Percentiles rank a stretch among this genome's conserved stretches.
These are phyloP conservation scores for Capsicum baccatum DNA, from an alignment of 257 asterid species.

Conservation along the genomic window DNA sequence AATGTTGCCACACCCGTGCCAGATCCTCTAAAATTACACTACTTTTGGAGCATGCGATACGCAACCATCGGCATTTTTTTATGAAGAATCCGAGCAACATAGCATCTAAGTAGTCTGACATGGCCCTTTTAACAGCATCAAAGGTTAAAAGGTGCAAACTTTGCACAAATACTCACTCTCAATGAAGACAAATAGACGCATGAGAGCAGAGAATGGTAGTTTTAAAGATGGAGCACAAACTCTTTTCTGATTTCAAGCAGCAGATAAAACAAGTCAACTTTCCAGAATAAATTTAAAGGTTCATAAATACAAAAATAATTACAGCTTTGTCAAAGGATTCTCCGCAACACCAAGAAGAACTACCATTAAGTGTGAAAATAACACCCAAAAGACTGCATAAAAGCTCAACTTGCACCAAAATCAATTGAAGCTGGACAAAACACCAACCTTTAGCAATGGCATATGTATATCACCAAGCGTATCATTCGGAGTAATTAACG, in stretches of 20 bases:
- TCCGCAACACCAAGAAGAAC: background rate
- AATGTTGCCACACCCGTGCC: no score
- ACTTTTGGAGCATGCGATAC: no score
- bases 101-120: background rate
- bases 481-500: constrained; percentile 76
- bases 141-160: constrained; percentile 26
- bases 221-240: background rate
- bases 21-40: no score
- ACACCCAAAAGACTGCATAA: constrained; percentile 25
- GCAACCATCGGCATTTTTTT: no score
- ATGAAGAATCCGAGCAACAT: no score
- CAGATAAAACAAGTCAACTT: background rate
- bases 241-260: background rate
- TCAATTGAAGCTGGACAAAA: constrained; percentile 28
- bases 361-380: background rate
- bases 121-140: background rate
- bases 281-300: background rate
- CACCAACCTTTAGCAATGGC: constrained; percentile 79
- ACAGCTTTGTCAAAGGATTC: background rate
- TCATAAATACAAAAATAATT: background rate
- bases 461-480: constrained; percentile 91
- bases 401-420: constrained; percentile 27
- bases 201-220: background rate
- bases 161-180: background rate
- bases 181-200: background rate